Conservation (phyloP, 805 yeast genomes). For the Candida wancherniae region DNA sequence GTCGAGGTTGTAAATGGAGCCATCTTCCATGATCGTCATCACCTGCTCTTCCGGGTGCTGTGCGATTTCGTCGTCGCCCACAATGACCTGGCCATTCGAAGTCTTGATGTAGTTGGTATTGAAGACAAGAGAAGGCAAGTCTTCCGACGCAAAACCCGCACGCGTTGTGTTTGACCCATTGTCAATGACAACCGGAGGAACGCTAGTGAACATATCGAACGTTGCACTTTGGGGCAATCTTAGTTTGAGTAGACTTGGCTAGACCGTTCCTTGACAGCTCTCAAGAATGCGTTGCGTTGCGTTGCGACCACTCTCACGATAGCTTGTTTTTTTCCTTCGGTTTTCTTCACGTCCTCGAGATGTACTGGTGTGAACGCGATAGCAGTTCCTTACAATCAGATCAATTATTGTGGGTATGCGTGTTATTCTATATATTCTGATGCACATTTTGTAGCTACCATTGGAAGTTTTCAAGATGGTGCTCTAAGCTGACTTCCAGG, state of each 20-base stretch:
- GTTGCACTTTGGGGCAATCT: too few relatives aligned
- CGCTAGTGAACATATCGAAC: conserved; percentile 25
- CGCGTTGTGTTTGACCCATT: conserved; percentile 60
- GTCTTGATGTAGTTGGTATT: conserved; percentile 51
- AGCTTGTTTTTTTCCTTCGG: too few relatives aligned
- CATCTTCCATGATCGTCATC: conserved; percentile 59
- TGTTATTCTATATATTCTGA: too few relatives aligned
- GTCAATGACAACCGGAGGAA: conserved; percentile 67
- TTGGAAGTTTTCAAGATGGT: conserved; percentile 11
- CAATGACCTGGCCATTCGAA: conserved; percentile 25
- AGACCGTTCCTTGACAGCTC: too few relatives aligned
- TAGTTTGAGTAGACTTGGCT: too few relatives aligned
- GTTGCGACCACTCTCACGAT: too few relatives aligned
- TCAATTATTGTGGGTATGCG: too few relatives aligned
- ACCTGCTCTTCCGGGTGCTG: conserved; percentile 42
- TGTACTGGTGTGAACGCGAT: too few relatives aligned
- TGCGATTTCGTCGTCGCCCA: conserved; percentile 47
- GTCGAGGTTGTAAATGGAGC: conserved; percentile 69
- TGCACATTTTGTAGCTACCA: too few relatives aligned
- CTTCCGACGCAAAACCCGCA: conserved; percentile 67
- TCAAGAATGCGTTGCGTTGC: too few relatives aligned
- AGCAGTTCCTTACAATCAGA: too few relatives aligned
- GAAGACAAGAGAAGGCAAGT: conserved; percentile 54
- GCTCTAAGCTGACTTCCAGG: conserved; percentile 8
- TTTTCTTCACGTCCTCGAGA: too few relatives aligned